Evolutionary conservation across 352 stramenopile species (phyloP).

Genomic region (Phytophthora crassamura): DNA sequence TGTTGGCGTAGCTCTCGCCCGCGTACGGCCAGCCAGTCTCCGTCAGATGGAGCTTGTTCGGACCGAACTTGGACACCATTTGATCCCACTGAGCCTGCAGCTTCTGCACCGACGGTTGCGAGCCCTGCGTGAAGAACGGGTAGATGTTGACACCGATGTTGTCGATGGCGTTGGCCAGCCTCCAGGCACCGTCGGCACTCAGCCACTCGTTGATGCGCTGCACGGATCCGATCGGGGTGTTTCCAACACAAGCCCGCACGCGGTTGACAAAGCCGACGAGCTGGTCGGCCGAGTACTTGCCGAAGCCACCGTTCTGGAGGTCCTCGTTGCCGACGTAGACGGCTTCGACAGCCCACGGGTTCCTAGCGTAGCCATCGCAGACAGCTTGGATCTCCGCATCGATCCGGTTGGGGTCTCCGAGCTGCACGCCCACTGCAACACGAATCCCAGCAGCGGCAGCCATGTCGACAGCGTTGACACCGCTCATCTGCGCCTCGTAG

Average conservation of each 20-base stretch:
- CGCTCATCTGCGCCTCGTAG: conserved; percentile 59
- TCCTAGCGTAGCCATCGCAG: conserved; percentile 45
- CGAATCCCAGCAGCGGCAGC: conserved; percentile 54
- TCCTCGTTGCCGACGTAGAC: conserved; percentile 84
- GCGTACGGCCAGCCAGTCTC: conserved; percentile 67
- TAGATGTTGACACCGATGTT: conserved; percentile 55
- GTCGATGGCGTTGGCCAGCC: conserved; percentile 41
- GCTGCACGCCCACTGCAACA: conserved; percentile 64
- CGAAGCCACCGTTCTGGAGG: conserved; percentile 54
- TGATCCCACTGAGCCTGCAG: conserved; percentile 55
- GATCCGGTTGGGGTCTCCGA: conserved; percentile 44
- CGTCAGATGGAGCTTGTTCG: conserved; percentile 53
- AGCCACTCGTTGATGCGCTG: conserved; percentile 77
- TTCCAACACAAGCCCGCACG: conserved; percentile 53
- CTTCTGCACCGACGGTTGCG: conserved; percentile 51
- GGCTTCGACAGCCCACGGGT: conserved; percentile 48
- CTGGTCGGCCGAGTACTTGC: conserved; percentile 39
- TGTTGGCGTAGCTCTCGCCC: conserved; percentile 34
- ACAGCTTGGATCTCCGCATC: conserved; percentile 63
- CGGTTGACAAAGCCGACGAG: conserved; percentile 54
- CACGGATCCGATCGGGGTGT: conserved; percentile 64
- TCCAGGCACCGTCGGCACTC: conserved; percentile 26
- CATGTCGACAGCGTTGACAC: conserved; percentile 56
- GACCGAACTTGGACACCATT: conserved; percentile 46
- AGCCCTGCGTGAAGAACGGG: conserved; percentile 52